These are phyloP conservation scores for Ochetophila trinervis DNA, from an alignment of 306 rosid genomes.

Conservation along the genomic window DNA sequence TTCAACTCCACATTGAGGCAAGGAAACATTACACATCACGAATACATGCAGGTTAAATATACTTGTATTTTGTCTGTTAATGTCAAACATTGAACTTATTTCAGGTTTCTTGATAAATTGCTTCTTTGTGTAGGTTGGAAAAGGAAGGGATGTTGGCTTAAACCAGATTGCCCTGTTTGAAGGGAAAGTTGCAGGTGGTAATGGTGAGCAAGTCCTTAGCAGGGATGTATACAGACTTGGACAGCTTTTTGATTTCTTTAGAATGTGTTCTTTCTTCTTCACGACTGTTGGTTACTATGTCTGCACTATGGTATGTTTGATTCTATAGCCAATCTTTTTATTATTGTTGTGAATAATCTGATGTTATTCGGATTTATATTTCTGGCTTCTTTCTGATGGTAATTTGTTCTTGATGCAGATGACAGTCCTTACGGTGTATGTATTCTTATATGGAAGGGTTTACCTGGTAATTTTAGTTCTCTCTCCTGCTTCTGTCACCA, in stretches of 20 bases:
- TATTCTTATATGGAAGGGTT: slow-evolving; percentile 86
- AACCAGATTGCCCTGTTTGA: slow-evolving; percentile 99
- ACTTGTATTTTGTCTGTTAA: slow-evolving; percentile 16
- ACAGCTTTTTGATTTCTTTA: slow-evolving; percentile 90
- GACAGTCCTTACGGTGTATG: slow-evolving; percentile 89
- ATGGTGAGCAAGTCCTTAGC: slow-evolving; percentile 97
- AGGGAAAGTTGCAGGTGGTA: slow-evolving; percentile 99
- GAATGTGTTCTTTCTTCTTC: slow-evolving; percentile 92
- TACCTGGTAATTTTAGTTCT: slow-evolving; percentile 54
- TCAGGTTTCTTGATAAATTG: slow-evolving; percentile 26
- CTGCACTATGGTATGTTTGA: slow-evolving; percentile 76
- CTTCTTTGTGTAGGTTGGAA: slow-evolving; percentile 75
- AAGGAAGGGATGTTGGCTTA: slow-evolving; percentile 98
- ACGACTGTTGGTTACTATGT: slow-evolving; percentile 95
- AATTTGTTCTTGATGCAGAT: slow-evolving; percentile 54
- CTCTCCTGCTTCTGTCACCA: too few relatives aligned
- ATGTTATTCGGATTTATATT: neutral
- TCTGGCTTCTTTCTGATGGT: slow-evolving; percentile 14
- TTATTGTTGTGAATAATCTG: neutral
- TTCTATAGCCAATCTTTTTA: neutral
- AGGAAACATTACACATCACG: slow-evolving; percentile 94
- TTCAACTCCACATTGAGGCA: slow-evolving; percentile 95
- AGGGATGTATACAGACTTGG: slow-evolving; percentile 92
- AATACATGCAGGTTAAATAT: slow-evolving; percentile 82
- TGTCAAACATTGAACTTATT: slow-evolving; percentile 17